These are phyloP conservation scores for Talaromyces marneffei DNA, from an alignment of 2,329 filamentous ascomycete species.

Conservation along the genomic window DNA sequence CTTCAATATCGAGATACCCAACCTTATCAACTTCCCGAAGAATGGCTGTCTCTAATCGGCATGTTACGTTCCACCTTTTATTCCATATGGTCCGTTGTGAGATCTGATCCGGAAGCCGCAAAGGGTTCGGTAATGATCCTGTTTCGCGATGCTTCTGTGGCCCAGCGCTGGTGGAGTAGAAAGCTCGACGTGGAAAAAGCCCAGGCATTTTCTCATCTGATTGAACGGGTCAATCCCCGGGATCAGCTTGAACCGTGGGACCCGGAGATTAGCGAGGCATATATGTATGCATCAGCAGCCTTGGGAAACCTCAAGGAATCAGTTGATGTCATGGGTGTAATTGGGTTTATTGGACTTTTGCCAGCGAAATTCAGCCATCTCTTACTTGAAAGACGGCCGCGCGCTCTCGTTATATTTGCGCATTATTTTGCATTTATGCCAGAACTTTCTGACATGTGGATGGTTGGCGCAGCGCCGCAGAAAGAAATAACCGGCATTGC, in stretches of 20 bases:
- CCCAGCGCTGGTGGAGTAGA: background rate
- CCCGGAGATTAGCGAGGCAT: constrained; percentile 1
- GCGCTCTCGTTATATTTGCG: constrained; percentile 30
- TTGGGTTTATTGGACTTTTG: constrained; percentile 27
- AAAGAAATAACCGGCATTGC: constrained; percentile 21
- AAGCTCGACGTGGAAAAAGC: background rate
- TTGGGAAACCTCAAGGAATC: background rate
- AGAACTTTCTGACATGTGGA: constrained; percentile 19
- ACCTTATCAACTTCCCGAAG: constrained; percentile 5
- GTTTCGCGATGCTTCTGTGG: background rate
- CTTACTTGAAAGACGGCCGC: constrained; percentile 25
- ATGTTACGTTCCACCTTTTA: background rate
- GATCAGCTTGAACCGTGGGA: constrained; percentile 9
- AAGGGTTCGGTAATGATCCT: background rate
- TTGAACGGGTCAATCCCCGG: constrained; percentile 3
- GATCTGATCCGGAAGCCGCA: constrained; percentile 2
- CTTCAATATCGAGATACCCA: constrained; percentile 9
- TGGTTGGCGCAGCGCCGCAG: constrained; percentile 19
- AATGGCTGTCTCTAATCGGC: constrained; percentile 9
- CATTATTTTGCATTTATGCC: constrained; percentile 27
- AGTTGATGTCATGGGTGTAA: constrained; percentile 16
- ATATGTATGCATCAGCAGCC: background rate
- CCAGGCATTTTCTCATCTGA: background rate
- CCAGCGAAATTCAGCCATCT: constrained; percentile 27
- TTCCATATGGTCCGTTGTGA: background rate